Conservation (phyloP, 371 early-diverging fungal species). For the Mucor plumbeus region DNA sequence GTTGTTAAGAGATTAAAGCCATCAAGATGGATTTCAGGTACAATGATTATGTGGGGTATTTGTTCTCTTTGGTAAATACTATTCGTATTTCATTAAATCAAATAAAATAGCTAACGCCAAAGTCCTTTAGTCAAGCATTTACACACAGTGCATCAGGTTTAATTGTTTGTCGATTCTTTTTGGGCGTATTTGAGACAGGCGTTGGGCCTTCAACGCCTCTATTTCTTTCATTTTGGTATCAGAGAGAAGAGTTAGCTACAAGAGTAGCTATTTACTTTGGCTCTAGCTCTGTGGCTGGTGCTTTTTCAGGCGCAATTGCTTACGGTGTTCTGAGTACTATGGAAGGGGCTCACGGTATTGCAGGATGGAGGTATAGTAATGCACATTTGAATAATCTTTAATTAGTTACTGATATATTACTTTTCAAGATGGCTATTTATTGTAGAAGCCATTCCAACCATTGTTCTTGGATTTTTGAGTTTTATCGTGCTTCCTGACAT, state of each 20-base stretch:
- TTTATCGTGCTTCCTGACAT: constrained; percentile 43
- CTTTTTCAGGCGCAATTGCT: constrained; percentile 54
- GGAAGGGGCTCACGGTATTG: constrained; percentile 40
- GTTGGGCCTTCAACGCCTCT: constrained; percentile 45
- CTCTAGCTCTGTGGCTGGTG: constrained; percentile 51
- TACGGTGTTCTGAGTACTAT: constrained; percentile 39
- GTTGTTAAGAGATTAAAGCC: constrained; percentile 42
- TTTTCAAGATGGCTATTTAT: constrained; percentile 55
- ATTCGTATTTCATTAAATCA: neutral
- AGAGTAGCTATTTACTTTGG: constrained; percentile 52
- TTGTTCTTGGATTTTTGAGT: constrained; percentile 52
- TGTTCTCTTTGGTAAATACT: constrained; percentile 46
- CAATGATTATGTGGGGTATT: constrained; percentile 51
- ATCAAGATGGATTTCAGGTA: constrained; percentile 44
- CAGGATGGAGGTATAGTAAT: constrained; percentile 41
- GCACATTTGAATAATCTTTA: too few species aligned
- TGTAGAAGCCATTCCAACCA: constrained; percentile 65
- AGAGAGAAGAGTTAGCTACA: constrained; percentile 42
- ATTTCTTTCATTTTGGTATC: constrained; percentile 52
- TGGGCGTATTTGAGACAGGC: constrained; percentile 60
- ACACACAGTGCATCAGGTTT: constrained; percentile 55
- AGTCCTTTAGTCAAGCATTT: constrained; percentile 46
- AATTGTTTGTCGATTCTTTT: constrained; percentile 61
- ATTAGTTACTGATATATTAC: neutral
- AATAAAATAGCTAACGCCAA: neutral